Base-by-base conservation (phyloP, 2,329 filamentous ascomycete species). In the Xylariaceae sp. region DNA sequence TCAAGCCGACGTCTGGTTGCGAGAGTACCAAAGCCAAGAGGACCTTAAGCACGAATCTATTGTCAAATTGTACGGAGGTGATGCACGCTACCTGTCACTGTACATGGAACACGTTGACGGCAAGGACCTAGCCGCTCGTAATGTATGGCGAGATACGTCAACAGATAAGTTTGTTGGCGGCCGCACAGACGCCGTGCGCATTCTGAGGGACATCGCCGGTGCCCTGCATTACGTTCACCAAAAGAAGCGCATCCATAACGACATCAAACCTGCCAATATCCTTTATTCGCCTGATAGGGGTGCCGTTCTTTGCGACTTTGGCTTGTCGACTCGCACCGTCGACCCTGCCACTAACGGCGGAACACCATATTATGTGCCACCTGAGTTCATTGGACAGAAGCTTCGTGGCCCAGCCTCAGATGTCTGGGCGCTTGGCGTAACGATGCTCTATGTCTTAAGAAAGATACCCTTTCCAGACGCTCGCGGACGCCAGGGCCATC, bases 61-160 rank as follows among this genome's bases (percentile, higher is more conserved):
- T 55, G 81, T 84, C 51, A 76, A 77, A 18, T 74, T 83, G 46
- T 82, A 84, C 53, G 81, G 81, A 7, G 81, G 82, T 30, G 82
- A 85, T 59, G 82, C 82, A 6, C 79, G 82, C 27, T 83, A 81
- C 62, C 67, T 85, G 30, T 82, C 81, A 2, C 67, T 85, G 8
- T 85, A 84, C 63, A 84, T 85, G 82, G 82, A 85, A 64, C 80
- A 84, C 54, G 75, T 85, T 4, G 79, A 83, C 47, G 81, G 79
- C 10, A 76, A 75, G 37, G 82, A 85, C 58, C 71, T 85, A 30
- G 76, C 79, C 1, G 73, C 75, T 24, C 69, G 73, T 43, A 72
- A 75, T 32, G 71, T 75, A 7, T 84, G 81, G 82, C 77, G 81
- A 20, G 75, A 71, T 48, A 69, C 67, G 16, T 60, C 67, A 11